Evolutionary conservation across 768 basidiomycete species (phyloP).

Genomic region (Hygrocybe coccinea): DNA sequence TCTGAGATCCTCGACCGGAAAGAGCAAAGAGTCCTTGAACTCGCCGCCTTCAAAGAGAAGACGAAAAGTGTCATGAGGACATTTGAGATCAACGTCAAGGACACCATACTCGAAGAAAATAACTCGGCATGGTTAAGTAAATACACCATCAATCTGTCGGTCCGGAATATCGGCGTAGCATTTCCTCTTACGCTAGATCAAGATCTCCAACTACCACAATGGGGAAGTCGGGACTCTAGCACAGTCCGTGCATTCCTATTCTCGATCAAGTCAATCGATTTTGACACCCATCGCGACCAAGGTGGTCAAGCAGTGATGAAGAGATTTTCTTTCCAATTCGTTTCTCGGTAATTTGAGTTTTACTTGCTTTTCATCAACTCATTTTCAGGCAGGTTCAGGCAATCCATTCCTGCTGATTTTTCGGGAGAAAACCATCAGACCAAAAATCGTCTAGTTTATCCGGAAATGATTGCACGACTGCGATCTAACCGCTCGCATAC

Average conservation of each 20-base stretch:
- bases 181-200: conserved; percentile 73
- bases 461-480: conserved; percentile 73
- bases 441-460: conserved; percentile 70
- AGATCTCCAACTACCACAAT: conserved; percentile 47
- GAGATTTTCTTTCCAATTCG: conserved; percentile 80
- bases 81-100: conserved; percentile 59
- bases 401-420: conserved; percentile 67
- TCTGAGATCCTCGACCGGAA: conserved; percentile 69
- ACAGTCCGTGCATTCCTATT: conserved; percentile 80
- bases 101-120: conserved; percentile 30
- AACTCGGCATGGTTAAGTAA: conserved; percentile 51
- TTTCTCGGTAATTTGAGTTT: conserved; percentile 51
- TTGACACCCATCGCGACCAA: conserved; percentile 69
- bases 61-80: conserved; percentile 67
- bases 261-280: conserved; percentile 70
- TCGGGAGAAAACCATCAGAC: conserved; percentile 60
- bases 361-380: conserved; percentile 5
- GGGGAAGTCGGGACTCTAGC: conserved; percentile 35
- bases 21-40: conserved; percentile 70
- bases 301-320: conserved; percentile 71
- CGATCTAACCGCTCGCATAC: conserved; percentile 47
- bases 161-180: conserved; percentile 78
- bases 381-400: conserved; percentile 64
- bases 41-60: conserved; percentile 81
- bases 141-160: conserved; percentile 49